Conservation (phyloP, 805 yeast genomes). For the Henningerozyma blattae region DNA sequence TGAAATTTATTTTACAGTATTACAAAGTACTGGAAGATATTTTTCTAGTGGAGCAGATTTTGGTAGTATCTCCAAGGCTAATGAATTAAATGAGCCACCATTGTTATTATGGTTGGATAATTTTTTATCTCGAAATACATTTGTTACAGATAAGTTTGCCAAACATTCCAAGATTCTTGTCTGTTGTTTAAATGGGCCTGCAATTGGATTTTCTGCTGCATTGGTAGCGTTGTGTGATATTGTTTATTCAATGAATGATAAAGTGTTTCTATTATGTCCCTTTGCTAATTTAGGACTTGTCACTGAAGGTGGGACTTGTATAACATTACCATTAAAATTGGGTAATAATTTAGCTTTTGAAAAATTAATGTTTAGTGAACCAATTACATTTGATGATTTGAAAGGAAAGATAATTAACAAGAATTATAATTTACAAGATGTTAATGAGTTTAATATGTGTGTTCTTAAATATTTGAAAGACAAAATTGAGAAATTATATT, state of each 20-base stretch:
- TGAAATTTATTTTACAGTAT: slow-evolving; percentile 48
- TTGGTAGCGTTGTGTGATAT: slow-evolving; percentile 67
- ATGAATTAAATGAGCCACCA: slow-evolving; percentile 5
- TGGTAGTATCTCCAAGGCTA: slow-evolving; percentile 16
- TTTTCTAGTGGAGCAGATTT: slow-evolving; percentile 84
- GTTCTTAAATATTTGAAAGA: slow-evolving; percentile 30
- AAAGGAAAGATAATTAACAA: slow-evolving; percentile 52
- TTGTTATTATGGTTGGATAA: slow-evolving; percentile 37
- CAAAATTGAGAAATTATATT: slow-evolving; percentile 26
- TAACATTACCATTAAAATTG: slow-evolving; percentile 54
- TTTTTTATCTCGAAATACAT: slow-evolving; percentile 62
- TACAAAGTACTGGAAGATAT: slow-evolving; percentile 60
- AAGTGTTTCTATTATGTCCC: slow-evolving; percentile 54
- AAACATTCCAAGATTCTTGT: slow-evolving; percentile 62
- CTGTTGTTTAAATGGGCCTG: slow-evolving; percentile 79
- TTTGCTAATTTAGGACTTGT: slow-evolving; percentile 76
- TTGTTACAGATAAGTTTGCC: slow-evolving; percentile 53
- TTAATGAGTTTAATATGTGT: slow-evolving; percentile 35
- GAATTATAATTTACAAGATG: slow-evolving; percentile 32
- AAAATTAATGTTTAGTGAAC: slow-evolving; percentile 58
- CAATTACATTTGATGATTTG: slow-evolving; percentile 49
- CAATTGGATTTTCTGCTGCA: slow-evolving; percentile 66
- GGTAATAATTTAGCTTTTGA: slow-evolving; percentile 67
- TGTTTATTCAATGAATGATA: slow-evolving; percentile 51
- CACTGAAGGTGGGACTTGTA: slow-evolving; percentile 68